phyloP scores from a whole-genome alignment of 176 grass and related monocot species.

The Thalia dealbata region DNA sequence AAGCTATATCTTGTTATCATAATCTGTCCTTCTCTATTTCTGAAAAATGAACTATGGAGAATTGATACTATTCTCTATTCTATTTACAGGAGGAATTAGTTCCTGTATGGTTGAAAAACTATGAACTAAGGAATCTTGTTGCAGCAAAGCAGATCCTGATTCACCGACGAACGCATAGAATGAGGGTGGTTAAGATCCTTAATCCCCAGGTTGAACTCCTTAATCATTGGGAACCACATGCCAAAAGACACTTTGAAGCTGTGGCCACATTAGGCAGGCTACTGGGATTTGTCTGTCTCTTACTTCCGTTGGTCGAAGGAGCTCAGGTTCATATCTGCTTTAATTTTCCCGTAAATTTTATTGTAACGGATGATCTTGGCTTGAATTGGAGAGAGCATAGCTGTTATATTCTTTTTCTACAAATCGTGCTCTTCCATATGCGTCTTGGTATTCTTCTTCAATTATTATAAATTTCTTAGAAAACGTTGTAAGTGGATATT shows the following conservation, averaged over 20 bases:
- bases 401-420: too few species aligned
- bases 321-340: slow-evolving; percentile 34
- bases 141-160: slow-evolving; percentile 76
- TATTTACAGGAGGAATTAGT: slow-evolving; percentile 64
- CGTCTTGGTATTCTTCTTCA: too few species aligned
- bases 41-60: not conserved
- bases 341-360: not conserved
- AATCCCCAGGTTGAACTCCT: slow-evolving; percentile 46
- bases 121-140: slow-evolving; percentile 65
- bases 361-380: not conserved
- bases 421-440: too few species aligned
- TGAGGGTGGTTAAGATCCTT: slow-evolving; percentile 45
- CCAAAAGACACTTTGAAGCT: slow-evolving; percentile 40
- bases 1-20: not conserved
- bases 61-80: not conserved
- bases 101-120: slow-evolving; percentile 68
- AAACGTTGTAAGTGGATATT: too few species aligned
- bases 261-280: slow-evolving; percentile 31
- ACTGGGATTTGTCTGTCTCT: slow-evolving; percentile 36
- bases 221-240: slow-evolving; percentile 42
- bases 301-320: slow-evolving; percentile 47
- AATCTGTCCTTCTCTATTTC: not conserved
- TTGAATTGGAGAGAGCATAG: not conserved
- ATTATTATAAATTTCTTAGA: too few species aligned
- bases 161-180: slow-evolving; percentile 54